Percentiles rank a stretch among this genome's conserved stretches.
Conservation (phyloP, 768 basidiomycete genomes). For the Pleurotus ostreatus region DNA sequence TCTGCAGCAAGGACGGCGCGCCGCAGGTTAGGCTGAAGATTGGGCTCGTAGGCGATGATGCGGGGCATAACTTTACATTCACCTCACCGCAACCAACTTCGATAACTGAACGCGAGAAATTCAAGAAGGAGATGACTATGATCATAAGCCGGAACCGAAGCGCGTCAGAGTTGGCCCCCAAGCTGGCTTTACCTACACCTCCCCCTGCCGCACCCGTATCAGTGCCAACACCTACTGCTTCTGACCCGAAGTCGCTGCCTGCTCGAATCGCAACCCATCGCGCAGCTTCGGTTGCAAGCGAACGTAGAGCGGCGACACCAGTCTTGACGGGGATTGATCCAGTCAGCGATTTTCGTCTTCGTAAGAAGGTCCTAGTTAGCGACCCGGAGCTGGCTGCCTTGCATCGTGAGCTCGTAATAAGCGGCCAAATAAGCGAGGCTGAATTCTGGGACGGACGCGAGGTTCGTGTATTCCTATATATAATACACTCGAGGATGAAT, state of each 20-base stretch:
- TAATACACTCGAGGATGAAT: constrained; percentile 13
- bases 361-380: constrained; percentile 75
- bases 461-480: constrained; percentile 38
- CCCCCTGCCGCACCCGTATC: constrained; percentile 17
- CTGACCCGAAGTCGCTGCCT: constrained; percentile 29
- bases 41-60: constrained; percentile 61
- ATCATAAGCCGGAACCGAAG: constrained; percentile 75
- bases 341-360: constrained; percentile 63
- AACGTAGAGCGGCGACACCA: constrained; percentile 42
- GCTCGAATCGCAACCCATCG: constrained; percentile 53
- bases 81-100: constrained; percentile 62
- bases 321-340: constrained; percentile 56
- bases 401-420: constrained; percentile 86
- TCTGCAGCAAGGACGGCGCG: constrained; percentile 83
- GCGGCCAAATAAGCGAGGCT: constrained; percentile 79
- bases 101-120: constrained; percentile 69
- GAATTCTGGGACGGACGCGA: constrained; percentile 99
- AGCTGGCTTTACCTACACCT: constrained; percentile 23
- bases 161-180: constrained; percentile 25
- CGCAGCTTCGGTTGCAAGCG: constrained; percentile 59
- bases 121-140: constrained; percentile 74
- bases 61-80: constrained; percentile 82
- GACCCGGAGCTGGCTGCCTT: constrained; percentile 75
- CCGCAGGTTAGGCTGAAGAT: constrained; percentile 78
- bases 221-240: constrained; percentile 20